phyloP scores from a whole-genome alignment of 371 early-diverging fungal genomes.

The Lichtheimia corymbifera region DNA sequence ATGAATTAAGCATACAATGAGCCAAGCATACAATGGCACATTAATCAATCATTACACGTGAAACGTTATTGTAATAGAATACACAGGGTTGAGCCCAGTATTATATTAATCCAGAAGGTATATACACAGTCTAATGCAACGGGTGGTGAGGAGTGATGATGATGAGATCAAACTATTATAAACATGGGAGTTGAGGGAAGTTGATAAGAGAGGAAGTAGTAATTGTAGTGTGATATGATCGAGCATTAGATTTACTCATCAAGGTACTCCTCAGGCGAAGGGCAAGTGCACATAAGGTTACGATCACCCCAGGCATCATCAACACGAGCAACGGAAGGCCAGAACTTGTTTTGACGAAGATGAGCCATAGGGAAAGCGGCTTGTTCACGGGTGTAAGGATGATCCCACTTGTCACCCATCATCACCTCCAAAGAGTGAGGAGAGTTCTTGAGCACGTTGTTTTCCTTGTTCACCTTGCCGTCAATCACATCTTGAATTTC shows the following conservation, averaged over 20 bases:
- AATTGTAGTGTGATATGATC: not conserved
- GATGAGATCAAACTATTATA: not conserved
- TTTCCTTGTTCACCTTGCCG: conserved; percentile 76
- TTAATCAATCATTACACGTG: too few relatives aligned
- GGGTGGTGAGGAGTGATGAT: not conserved
- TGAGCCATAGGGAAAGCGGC: conserved; percentile 92
- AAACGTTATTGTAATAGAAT: too few relatives aligned
- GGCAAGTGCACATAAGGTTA: conserved; percentile 92
- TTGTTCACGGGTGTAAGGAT: conserved; percentile 79
- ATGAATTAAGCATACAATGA: too few relatives aligned
- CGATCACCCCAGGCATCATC: conserved; percentile 96
- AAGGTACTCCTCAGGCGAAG: conserved; percentile 60
- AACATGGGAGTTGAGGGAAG: not conserved
- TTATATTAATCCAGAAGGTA: not conserved
- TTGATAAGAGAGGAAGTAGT: not conserved
- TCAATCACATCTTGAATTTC: conserved; percentile 89
- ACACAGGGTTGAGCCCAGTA: too few relatives aligned
- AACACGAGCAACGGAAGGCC: conserved; percentile 89
- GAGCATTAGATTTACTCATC: conserved; percentile 2
- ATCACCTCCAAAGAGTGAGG: conserved; percentile 87
- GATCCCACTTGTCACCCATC: conserved; percentile 78
- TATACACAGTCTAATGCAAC: conserved; percentile 13
- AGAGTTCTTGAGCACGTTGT: conserved; percentile 87
- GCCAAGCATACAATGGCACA: too few relatives aligned
- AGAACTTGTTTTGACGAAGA: conserved; percentile 89